Evolutionary conservation across 768 basidiomycete genomes (phyloP), one percentile per base, ranked within the genome.

Genomic region (Psilocybe subaeruginosa): DNA sequence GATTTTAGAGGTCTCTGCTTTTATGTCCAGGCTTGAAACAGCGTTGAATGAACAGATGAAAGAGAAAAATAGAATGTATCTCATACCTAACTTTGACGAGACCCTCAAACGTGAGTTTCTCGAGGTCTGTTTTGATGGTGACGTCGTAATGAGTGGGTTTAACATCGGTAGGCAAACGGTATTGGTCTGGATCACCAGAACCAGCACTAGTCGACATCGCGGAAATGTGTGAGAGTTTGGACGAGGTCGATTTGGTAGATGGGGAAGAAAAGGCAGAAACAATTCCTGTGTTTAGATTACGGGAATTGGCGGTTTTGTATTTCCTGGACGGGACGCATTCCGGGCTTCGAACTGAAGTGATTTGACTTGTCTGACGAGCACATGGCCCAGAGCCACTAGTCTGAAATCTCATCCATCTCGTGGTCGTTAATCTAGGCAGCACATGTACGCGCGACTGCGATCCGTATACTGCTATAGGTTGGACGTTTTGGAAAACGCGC

Each of bases 121-220:
- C 82, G 55, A 98, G 85, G 76, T 98, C 93, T 3, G 93, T 95
- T 69, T 84, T 86, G 70, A 95, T 76, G 49, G 85, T 86, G 53
- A 95, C 70, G 66, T 92, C 89, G 73, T 95, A 96, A 71, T 95
- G 92, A 6, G 74, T 81, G 11, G 92, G 88, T 67, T 81, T 85
- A 56, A 91, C 83, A 64, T 87, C 76, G 0, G 80, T 79, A 17
- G 91, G 90, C 56, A 93, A 83, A 66, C 91, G 86, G 68, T 84
- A 84, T 58, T 79, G 71, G 66, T 78, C 72, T 11, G 72, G 66
- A 8, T 67, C 58, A 19, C 61, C 63, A 54, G 69, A 58, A 8
- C 65, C 37, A 17, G 66, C 54, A 47, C 68, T 56, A 23, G 72
- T 65, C 27, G 71, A 69, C 75, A 79, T 77, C 49, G 62, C 35